Conservation (phyloP, 495 filamentous ascomycete species). For the Hypoxylon crocopeplum region DNA sequence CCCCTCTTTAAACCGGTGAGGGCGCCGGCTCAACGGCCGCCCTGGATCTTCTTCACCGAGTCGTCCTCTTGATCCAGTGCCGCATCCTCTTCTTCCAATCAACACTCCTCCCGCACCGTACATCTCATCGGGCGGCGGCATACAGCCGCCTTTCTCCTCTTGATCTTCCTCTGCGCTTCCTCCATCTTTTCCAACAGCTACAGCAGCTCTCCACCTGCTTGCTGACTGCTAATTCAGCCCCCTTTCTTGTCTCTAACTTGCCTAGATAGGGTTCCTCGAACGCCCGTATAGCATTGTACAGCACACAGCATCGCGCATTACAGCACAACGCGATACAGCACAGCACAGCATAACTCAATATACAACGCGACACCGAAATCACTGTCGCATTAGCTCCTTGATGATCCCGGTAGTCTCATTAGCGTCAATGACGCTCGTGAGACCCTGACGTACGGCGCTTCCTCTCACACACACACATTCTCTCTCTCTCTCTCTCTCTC, state of each 20-base stretch:
- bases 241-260: conserved; percentile 35
- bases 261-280: conserved; percentile 18
- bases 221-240: conserved; percentile 45
- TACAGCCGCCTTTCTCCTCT: conserved; percentile 35
- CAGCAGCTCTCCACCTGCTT: conserved; percentile 28
- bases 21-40: conserved; percentile 41
- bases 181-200: conserved; percentile 23
- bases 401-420: conserved; percentile 37
- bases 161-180: conserved; percentile 38
- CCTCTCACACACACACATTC: too few species aligned
- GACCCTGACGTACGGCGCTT: conserved; percentile 46
- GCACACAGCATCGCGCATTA: not conserved
- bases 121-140: conserved; percentile 40
- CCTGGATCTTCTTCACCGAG: conserved; percentile 43
- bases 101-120: conserved; percentile 35
- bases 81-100: conserved; percentile 42
- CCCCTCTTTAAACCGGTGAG: conserved; percentile 49
- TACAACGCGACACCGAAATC: conserved; percentile 35
- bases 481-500: too few species aligned
- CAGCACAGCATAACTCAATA: conserved; percentile 28
- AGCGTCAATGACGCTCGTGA: conserved; percentile 44
- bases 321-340: conserved; percentile 6
- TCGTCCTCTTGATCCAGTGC: conserved; percentile 35
- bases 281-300: conserved; percentile 15
- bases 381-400: conserved; percentile 37